Percentiles rank a stretch among this genome's conserved stretches.
phyloP scores from a whole-genome alignment of 257 asterid species.

The Jacaranda copaia region DNA sequence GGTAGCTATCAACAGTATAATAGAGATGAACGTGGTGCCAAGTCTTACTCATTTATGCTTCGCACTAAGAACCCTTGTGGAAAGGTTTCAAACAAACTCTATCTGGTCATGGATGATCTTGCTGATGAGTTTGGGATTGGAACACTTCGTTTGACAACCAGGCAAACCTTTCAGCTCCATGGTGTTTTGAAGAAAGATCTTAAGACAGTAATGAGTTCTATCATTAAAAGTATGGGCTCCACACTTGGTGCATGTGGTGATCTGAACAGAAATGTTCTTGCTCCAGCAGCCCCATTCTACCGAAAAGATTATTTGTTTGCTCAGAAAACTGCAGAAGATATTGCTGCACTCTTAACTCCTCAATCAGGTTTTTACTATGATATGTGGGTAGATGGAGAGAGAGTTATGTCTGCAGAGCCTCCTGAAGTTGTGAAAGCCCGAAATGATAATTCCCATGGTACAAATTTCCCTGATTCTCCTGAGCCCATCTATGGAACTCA shows the following conservation, averaged over 20 bases:
- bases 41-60: conserved; percentile 91
- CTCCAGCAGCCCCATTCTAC: conserved; percentile 85
- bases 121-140: conserved; percentile 95
- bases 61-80: conserved; percentile 98
- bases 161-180: conserved; percentile 99
- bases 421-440: conserved; percentile 90
- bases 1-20: conserved; percentile 96
- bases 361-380: conserved; percentile 99
- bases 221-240: conserved; percentile 85
- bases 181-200: conserved; percentile 90
- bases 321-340: conserved; percentile 89
- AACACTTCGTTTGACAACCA: conserved; percentile 93
- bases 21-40: conserved; percentile 91
- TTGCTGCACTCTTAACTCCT: conserved; percentile 94
- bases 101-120: conserved; percentile 90
- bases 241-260: conserved; percentile 99
- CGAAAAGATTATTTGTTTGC: conserved; percentile 90
- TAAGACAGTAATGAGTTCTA: conserved; percentile 91
- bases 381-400: conserved; percentile 98
- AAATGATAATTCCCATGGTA: conserved; percentile 89
- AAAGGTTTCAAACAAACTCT: conserved; percentile 87
- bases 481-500: conserved; percentile 99
- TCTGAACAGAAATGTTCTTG: conserved; percentile 92
- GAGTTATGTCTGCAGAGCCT: conserved; percentile 85
- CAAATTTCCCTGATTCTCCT: conserved; percentile 87